phyloP scores from a whole-genome alignment of 2,329 filamentous ascomycete species.

The Fusarium goolgardi region DNA sequence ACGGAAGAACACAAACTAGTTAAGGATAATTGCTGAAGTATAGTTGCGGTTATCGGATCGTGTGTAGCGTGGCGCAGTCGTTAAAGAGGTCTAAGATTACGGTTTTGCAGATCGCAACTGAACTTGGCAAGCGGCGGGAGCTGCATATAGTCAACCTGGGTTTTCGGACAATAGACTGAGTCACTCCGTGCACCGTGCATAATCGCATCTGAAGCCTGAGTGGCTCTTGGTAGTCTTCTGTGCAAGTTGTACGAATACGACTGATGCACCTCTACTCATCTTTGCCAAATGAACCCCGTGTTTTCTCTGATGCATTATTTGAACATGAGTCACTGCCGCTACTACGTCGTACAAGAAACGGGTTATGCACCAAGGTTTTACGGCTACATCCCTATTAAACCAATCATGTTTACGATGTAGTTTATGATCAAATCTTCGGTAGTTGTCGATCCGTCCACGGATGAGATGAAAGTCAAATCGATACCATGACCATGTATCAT shows the following conservation, averaged over 20 bases:
- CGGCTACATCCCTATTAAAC: not conserved
- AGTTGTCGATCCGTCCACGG: not conserved
- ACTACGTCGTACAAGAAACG: not conserved
- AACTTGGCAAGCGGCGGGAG: not conserved
- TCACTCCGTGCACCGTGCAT: not conserved
- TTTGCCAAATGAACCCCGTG: not conserved
- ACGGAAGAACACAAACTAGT: too few species aligned
- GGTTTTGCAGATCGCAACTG: too few species aligned
- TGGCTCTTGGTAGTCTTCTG: not conserved
- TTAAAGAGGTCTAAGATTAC: too few species aligned
- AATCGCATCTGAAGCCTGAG: too few species aligned
- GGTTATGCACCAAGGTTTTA: not conserved
- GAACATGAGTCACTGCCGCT: not conserved
- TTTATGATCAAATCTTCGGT: not conserved
- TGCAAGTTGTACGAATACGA: not conserved
- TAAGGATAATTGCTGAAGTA: too few species aligned
- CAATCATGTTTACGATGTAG: not conserved
- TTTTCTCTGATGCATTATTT: not conserved
- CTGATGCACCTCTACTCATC: not conserved
- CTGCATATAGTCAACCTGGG: not conserved
- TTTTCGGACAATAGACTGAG: not conserved
- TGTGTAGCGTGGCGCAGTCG: too few species aligned
- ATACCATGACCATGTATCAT: fast-evolving
- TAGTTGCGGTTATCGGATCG: too few species aligned
- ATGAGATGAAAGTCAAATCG: not conserved